Evolutionary conservation across 495 filamentous ascomycete species (phyloP).

Genomic region (Xeromyces bisporus): DNA sequence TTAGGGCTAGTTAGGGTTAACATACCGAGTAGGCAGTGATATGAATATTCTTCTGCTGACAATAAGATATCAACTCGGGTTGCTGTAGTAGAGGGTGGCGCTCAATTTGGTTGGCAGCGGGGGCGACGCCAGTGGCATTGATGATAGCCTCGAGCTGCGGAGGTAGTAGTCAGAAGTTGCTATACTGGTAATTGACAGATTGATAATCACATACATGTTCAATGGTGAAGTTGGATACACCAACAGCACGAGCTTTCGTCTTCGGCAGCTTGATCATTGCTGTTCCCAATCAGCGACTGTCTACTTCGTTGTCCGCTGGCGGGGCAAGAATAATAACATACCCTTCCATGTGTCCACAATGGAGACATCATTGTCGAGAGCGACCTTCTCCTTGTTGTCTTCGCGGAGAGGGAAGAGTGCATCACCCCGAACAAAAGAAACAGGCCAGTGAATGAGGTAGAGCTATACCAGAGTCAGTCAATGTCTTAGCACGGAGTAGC

Average conservation of each 20-base stretch:
- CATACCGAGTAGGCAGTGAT: conserved; percentile 32
- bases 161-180: too few relatives aligned
- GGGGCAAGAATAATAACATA: too few relatives aligned
- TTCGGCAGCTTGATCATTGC: conserved; percentile 36
- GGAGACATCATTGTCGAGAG: conserved; percentile 29
- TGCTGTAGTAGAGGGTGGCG: conserved; percentile 33
- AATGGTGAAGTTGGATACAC: conserved; percentile 34
- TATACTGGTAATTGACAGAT: not conserved
- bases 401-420: conserved; percentile 27
- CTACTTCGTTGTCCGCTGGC: not conserved
- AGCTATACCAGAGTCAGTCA: conserved; percentile 13
- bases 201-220: conserved; percentile 18
- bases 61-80: conserved; percentile 26
- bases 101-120: conserved; percentile 35
- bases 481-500: too few relatives aligned
- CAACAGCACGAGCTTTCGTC: conserved; percentile 31
- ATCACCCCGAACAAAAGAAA: conserved; percentile 27
- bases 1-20: too few relatives aligned
- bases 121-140: conserved; percentile 29
- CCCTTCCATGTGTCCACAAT: conserved; percentile 36
- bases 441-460: conserved; percentile 37
- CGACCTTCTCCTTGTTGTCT: conserved; percentile 17
- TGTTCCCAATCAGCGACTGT: conserved; percentile 7
- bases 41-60: conserved; percentile 29
- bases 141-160: conserved; percentile 32